Conservation (phyloP, 768 basidiomycete genomes). For the Kwoniella botswanensis region DNA sequence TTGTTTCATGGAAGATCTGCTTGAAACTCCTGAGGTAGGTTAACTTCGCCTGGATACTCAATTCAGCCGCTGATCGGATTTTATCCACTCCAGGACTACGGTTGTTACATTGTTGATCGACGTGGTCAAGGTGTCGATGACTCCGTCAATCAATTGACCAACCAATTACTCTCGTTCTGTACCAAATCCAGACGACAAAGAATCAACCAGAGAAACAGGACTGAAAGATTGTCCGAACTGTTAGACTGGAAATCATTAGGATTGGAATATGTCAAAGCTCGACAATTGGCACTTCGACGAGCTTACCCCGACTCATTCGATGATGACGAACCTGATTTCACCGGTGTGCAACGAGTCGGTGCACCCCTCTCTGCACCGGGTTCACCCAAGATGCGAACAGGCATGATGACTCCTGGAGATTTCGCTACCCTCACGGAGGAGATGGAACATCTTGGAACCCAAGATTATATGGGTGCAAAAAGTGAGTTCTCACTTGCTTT, state of each 20-base stretch:
- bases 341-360: constrained; percentile 68
- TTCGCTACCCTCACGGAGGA: constrained; percentile 60
- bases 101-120: constrained; percentile 95
- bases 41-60: not conserved
- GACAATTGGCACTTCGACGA: constrained; percentile 85
- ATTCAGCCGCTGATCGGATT: not conserved
- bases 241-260: constrained; percentile 96
- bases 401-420: constrained; percentile 75
- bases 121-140: constrained; percentile 88
- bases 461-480: constrained; percentile 59
- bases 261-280: constrained; percentile 93
- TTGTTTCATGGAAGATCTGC: constrained; percentile 93
- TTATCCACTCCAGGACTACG: constrained; percentile 69
- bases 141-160: constrained; percentile 76
- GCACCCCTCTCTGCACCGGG: constrained; percentile 79
- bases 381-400: constrained; percentile 78
- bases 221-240: constrained; percentile 88
- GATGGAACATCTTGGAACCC: constrained; percentile 85
- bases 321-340: constrained; percentile 64
- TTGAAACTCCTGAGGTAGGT: constrained; percentile 76
- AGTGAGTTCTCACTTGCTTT: constrained; percentile 76
- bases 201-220: constrained; percentile 98
- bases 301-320: constrained; percentile 95
- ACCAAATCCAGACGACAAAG: constrained; percentile 82
- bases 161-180: constrained; percentile 56